Percentiles rank a stretch among this genome's conserved stretches.
phyloP scores from a whole-genome alignment of 441 rosid genomes.

The Hura crepitans region DNA sequence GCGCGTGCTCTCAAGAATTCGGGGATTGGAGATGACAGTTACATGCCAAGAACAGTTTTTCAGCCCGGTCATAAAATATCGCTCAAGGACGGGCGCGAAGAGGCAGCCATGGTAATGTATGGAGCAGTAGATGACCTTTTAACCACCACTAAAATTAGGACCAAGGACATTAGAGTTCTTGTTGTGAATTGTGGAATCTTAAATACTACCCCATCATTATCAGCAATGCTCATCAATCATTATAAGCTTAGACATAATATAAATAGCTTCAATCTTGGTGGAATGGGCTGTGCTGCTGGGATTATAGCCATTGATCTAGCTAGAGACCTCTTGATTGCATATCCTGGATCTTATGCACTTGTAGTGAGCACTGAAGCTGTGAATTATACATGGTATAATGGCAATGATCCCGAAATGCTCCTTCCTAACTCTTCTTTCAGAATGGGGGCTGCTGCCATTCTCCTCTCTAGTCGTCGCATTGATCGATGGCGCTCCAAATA shows the following conservation, averaged over 20 bases:
- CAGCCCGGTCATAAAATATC: constrained; percentile 35
- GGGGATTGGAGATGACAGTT: constrained; percentile 64
- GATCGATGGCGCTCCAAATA: constrained; percentile 67
- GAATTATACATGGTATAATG: constrained; percentile 54
- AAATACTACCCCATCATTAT: constrained; percentile 60
- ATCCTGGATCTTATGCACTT: constrained; percentile 53
- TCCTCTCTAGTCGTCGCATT: constrained; percentile 52
- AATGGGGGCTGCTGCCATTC: constrained; percentile 68
- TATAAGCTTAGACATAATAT: constrained; percentile 58
- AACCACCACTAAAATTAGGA: constrained; percentile 41
- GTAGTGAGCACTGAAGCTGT: constrained; percentile 63
- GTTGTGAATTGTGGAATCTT: constrained; percentile 64
- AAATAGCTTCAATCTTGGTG: constrained; percentile 66
- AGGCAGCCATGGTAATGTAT: constrained; percentile 57
- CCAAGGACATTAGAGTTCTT: constrained; percentile 48
- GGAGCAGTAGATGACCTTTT: constrained; percentile 61
- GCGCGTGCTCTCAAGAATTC: constrained; percentile 41
- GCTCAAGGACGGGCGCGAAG: constrained; percentile 56
- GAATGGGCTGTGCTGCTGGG: constrained; percentile 74
- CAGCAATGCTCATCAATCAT: constrained; percentile 65
- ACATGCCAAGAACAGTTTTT: constrained; percentile 52
- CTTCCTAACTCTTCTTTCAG: constrained; percentile 65
- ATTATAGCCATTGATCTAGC: constrained; percentile 60
- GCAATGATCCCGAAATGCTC: constrained; percentile 49
- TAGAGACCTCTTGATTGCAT: constrained; percentile 52